Conservation (phyloP, 768 basidiomycete species). For the Sistotremastrum suecicum region DNA sequence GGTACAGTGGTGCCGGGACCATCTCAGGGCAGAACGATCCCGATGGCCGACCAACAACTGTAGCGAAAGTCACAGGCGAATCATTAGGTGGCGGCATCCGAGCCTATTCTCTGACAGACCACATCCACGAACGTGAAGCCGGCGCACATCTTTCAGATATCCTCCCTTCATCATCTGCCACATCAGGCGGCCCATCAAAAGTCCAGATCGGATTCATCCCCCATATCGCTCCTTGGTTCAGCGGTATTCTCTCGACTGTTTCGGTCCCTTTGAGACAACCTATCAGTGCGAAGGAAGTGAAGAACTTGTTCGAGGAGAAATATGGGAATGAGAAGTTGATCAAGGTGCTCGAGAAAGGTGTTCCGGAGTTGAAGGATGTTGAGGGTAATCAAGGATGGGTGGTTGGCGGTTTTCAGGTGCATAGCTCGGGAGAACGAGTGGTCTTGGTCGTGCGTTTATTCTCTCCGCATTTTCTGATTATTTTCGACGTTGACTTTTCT, state of each 20-base stretch:
- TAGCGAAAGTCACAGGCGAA: conserved; percentile 72
- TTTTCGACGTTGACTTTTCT: not conserved
- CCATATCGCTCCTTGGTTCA: conserved; percentile 85
- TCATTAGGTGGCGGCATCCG: conserved; percentile 61
- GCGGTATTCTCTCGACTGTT: conserved; percentile 81
- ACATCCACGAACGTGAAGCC: conserved; percentile 98
- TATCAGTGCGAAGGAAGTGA: conserved; percentile 60
- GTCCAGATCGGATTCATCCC: conserved; percentile 77
- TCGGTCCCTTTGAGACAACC: conserved; percentile 63
- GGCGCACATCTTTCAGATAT: conserved; percentile 65
- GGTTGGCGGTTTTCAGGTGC: conserved; percentile 89
- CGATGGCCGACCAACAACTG: conserved; percentile 56
- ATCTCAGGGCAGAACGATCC: conserved; percentile 46
- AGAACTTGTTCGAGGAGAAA: conserved; percentile 57
- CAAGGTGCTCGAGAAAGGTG: conserved; percentile 40
- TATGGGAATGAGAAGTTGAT: conserved; percentile 69
- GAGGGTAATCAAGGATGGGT: conserved; percentile 79
- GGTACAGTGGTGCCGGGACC: conserved; percentile 93
- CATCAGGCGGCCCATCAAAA: not conserved
- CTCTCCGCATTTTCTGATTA: not conserved
- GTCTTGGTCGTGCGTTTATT: conserved; percentile 70
- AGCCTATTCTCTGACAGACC: conserved; percentile 87
- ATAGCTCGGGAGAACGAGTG: conserved; percentile 75
- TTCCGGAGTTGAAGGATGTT: conserved; percentile 63
- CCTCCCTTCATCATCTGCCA: conserved; percentile 17